Evolutionary conservation across 805 yeast species (phyloP).

Genomic region (Cyberlindnera misumaiensis): DNA sequence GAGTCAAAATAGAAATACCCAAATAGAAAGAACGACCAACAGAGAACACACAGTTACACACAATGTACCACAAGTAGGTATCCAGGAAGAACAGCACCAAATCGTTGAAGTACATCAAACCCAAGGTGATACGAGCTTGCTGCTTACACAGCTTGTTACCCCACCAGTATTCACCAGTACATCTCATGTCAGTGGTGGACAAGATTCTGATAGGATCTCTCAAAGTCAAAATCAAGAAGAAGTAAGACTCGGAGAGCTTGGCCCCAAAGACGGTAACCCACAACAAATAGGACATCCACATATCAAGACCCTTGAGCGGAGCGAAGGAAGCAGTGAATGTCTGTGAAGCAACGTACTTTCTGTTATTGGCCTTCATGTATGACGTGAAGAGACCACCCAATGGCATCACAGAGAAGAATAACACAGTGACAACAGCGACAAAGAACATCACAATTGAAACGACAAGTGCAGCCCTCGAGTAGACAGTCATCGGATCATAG

Average conservation of each 20-base stretch:
- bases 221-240: constrained; percentile 78
- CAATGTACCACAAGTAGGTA: constrained; percentile 98
- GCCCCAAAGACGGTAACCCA: constrained; percentile 90
- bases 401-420: constrained; percentile 93
- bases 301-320: constrained; percentile 76
- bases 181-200: constrained; percentile 82
- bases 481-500: constrained; percentile 60
- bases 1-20: constrained; percentile 98
- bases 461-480: constrained; percentile 66
- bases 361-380: constrained; percentile 77
- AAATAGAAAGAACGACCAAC: constrained; percentile 97
- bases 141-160: constrained; percentile 67
- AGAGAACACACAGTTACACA: constrained; percentile 90
- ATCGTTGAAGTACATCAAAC: constrained; percentile 90
- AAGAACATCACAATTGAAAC: constrained; percentile 86
- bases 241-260: constrained; percentile 85
- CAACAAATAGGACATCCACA: constrained; percentile 91
- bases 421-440: constrained; percentile 74
- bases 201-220: constrained; percentile 93
- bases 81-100: constrained; percentile 94
- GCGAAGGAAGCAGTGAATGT: constrained; percentile 92
- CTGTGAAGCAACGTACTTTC: constrained; percentile 89
- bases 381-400: constrained; percentile 94
- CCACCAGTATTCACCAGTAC: constrained; percentile 93
- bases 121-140: constrained; percentile 85